phyloP scores from a whole-genome alignment of 208 protist genomes.

The Entamoeba histolytica region DNA sequence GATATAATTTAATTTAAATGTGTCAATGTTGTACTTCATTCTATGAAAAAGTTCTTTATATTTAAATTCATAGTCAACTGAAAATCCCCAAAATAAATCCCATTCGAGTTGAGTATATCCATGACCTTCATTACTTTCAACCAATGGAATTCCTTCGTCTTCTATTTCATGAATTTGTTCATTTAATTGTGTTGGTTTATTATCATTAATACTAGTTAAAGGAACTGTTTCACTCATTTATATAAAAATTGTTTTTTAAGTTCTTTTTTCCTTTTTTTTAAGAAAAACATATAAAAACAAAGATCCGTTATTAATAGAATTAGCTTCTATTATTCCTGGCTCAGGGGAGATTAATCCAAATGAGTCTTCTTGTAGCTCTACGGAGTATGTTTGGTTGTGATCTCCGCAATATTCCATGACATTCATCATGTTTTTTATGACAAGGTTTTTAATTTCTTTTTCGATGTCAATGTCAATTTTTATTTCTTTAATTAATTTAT shows the following conservation, averaged over 20 bases:
- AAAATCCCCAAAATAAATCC: not conserved
- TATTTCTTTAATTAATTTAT: too few relatives aligned
- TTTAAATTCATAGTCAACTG: not conserved
- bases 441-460: too few relatives aligned
- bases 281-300: too few relatives aligned
- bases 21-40: not conserved
- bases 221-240: not conserved
- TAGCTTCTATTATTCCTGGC: too few relatives aligned
- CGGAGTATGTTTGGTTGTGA: too few relatives aligned
- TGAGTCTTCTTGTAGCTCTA: too few relatives aligned
- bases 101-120: not conserved
- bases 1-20: not conserved
- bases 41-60: not conserved
- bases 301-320: too few relatives aligned
- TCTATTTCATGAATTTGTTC: not conserved
- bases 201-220: not conserved
- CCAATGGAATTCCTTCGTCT: not conserved
- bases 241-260: not conserved
- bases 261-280: not conserved
- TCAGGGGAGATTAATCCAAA: too few relatives aligned
- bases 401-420: too few relatives aligned
- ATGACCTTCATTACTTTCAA: not conserved
- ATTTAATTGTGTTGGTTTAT: not conserved
- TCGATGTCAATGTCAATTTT: too few relatives aligned
- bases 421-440: too few relatives aligned